These are phyloP conservation scores for Phaffia tasmanica DNA, from an alignment of 768 basidiomycete species.

Conservation along the genomic window DNA sequence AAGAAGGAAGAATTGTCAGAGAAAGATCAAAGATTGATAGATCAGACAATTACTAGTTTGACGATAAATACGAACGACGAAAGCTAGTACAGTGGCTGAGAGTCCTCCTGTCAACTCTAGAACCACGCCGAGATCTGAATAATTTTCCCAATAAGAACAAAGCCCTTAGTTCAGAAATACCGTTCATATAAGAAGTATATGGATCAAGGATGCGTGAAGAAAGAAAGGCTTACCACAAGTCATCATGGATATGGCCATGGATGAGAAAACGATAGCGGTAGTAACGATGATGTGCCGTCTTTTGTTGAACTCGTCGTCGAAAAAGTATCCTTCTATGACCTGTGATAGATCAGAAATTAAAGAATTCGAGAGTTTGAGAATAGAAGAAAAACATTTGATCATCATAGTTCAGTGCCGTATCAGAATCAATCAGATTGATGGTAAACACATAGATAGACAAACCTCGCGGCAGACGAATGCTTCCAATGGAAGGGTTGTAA, in stretches of 20 bases:
- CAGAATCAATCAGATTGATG: too few species aligned
- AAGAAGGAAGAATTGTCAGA: conserved; percentile 22
- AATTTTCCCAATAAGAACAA: conserved; percentile 52
- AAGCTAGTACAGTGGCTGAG: conserved; percentile 47
- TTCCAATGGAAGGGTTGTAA: conserved; percentile 90
- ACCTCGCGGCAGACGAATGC: conserved; percentile 92
- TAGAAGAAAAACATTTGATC: conserved; percentile 2
- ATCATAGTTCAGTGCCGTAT: background rate
- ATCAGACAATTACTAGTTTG: background rate
- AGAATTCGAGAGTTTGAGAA: background rate
- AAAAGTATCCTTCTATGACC: conserved; percentile 95
- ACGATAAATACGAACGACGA: conserved; percentile 12
- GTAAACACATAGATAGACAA: conserved; percentile 13
- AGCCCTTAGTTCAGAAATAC: conserved; percentile 2
- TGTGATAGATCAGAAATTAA: conserved; percentile 32
- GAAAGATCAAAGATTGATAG: background rate
- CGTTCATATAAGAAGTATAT: background rate
- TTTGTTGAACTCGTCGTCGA: conserved; percentile 66
- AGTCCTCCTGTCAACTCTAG: conserved; percentile 98
- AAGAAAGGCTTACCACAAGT: conserved; percentile 45
- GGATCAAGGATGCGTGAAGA: background rate
- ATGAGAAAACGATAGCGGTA: conserved; percentile 62
- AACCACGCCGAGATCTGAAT: conserved; percentile 88
- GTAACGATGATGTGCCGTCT: conserved; percentile 65
- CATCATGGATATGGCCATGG: conserved; percentile 47